Evolutionary conservation across 225 moss, liverwort and hornwort genomes (phyloP), one percentile per base, ranked within the genome.

Genomic region (Sphagnum tenellum): DNA sequence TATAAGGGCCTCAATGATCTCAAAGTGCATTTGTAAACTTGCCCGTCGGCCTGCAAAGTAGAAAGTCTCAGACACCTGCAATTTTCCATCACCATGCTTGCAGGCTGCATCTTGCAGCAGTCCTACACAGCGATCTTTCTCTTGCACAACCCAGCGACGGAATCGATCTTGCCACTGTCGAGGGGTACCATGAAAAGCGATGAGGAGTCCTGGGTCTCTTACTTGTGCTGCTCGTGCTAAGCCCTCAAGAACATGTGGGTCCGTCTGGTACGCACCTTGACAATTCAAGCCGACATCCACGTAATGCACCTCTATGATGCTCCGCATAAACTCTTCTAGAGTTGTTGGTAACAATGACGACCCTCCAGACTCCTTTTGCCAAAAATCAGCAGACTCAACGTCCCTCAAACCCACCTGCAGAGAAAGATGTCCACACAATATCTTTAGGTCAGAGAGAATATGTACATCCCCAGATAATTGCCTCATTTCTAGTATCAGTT

Each of bases 21-120:
- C 83, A 64, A 93, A 93, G 61, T 93, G 92, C 92, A 89, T 93
- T 75, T 88, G 92, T 82, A 93, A 60, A 71, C 80, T 81, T 4
- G 89, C 72, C 54, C 74, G 69, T 14, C 62, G 70, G 2, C 69
- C 45, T 8, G 55, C 55, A 57, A 89, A 93, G 70, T 89, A 89
- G 47, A 85, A 75, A 3, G 55, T 82, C 67, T 93, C 86, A 2
- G 50, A 69, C 47, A 89, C 86, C 4, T 75, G 79, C 14, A 93
- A 65, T 67, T 93, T 93, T 7, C 77, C 78, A 45, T 67, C 66
- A 45, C 86, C 89, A 2, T 79, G 81, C 66, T 80, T 86, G 2
- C 57, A 65, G 14, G 75, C 86, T 2, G 85, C 87, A n/a, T 88
- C 76, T 58, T 61, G 62, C 57, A 93, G 69, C 7, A 78, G 62